Base-by-base conservation (phyloP, 192 early-diverging fungal genomes). In the Entomortierella lignicola region DNA sequence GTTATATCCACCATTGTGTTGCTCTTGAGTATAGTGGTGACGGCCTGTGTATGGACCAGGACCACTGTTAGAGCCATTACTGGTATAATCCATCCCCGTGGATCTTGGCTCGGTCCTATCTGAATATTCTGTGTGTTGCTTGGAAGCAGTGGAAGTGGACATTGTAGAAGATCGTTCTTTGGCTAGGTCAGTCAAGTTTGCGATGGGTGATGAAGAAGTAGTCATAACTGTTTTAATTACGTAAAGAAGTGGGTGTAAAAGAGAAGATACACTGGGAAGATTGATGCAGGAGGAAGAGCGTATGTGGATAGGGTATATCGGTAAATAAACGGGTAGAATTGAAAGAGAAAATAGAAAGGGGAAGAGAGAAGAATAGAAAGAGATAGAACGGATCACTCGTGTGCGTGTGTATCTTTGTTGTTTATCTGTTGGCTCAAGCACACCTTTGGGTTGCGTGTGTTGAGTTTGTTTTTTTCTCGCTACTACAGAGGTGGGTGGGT, bases 51-150 rank as follows among this genome's bases (percentile, higher is more conserved):
- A 63, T 4, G 55, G n/a, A n/a, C n/a, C n/a, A n/a, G n/a, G n/a
- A n/a, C n/a, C 41, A 41, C 48, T 34, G 41, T 54, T 62, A 26
- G 37, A 17, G 34, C 43, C 39, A 23, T 34, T 72, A 54, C 18
- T 27, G n/a, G 72, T 29, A 32, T 73, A 73, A 37, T 73, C 71
- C 54, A 65, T 23, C 1, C 48, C 17, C 21, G 65, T 48, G 13
- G 63, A 65, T 23, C 71, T 64, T 37, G 71, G 71, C 61, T 73
- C 71, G 15, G 58, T 21, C 31, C 58, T 66, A 4, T 60, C 56
- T 13, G 63, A 31, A 34, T 74, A 74, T n/a, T 74, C 64, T 52
- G 70, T 26, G 50, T 66, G 63, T 39, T 66, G 64, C 26, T 72
- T 72, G 42, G 47, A 12, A 8, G 42, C 41, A 27, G 41, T 60